Evolutionary conservation across 495 filamentous ascomycete genomes (phyloP).

Genomic region (Aspergillus asperescens): DNA sequence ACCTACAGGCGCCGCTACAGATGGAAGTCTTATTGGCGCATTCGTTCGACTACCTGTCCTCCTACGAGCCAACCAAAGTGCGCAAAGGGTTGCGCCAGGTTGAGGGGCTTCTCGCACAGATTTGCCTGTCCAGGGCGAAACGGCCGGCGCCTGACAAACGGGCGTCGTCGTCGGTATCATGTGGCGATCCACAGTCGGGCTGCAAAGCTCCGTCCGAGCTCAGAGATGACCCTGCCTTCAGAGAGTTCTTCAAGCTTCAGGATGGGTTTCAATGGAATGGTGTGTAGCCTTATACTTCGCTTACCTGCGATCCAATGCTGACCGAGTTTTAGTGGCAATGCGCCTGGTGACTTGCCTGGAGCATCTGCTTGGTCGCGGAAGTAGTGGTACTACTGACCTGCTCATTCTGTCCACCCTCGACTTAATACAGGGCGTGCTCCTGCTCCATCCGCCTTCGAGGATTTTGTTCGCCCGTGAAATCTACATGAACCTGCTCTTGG

Average conservation of each 20-base stretch:
- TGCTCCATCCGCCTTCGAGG: slow-evolving; percentile 91
- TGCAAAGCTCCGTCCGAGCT: slow-evolving; percentile 66
- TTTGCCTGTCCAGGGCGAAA: slow-evolving; percentile 69
- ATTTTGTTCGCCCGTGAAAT: slow-evolving; percentile 81
- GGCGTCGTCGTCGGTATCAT: slow-evolving; percentile 37
- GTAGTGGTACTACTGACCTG: slow-evolving; percentile 77
- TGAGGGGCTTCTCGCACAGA: slow-evolving; percentile 91
- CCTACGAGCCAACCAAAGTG: slow-evolving; percentile 82
- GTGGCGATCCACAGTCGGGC: slow-evolving; percentile 35
- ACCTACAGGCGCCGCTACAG: slow-evolving; percentile 13
- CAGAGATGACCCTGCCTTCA: slow-evolving; percentile 80
- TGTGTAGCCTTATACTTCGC: slow-evolving; percentile 28
- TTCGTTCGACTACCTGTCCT: slow-evolving; percentile 94
- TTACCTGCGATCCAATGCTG: background rate
- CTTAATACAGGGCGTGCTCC: slow-evolving; percentile 81
- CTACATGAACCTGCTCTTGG: slow-evolving; percentile 94
- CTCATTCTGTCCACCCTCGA: slow-evolving; percentile 85
- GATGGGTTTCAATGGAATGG: slow-evolving; percentile 97
- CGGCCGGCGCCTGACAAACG: slow-evolving; percentile 40
- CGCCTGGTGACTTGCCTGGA: slow-evolving; percentile 84
- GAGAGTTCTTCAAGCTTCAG: slow-evolving; percentile 94
- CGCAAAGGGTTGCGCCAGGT: slow-evolving; percentile 92
- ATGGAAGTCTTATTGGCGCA: slow-evolving; percentile 93
- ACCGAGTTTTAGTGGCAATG: slow-evolving; percentile 59
- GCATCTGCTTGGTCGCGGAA: slow-evolving; percentile 72